phyloP scores from a whole-genome alignment of 2,329 filamentous ascomycete genomes.

The Xenoacremonium recifei region DNA sequence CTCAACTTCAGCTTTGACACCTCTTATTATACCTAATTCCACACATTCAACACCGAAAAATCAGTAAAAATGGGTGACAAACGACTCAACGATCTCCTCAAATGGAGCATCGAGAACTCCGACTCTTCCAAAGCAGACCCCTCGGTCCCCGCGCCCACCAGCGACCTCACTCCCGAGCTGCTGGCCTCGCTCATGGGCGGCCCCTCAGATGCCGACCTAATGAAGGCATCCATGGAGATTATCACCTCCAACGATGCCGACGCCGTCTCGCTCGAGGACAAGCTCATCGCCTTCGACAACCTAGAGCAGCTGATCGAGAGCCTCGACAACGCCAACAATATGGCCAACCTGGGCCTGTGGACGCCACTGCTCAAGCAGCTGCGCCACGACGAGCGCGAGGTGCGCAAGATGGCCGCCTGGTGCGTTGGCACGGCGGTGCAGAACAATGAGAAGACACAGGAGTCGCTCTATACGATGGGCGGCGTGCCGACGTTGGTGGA shows the following conservation, averaged over 20 bases:
- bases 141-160: slow-evolving; percentile 30
- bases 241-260: slow-evolving; percentile 63
- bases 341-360: slow-evolving; percentile 79
- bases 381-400: slow-evolving; percentile 63
- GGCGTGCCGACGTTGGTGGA: slow-evolving; percentile 69
- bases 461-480: slow-evolving; percentile 61
- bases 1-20: too few relatives aligned
- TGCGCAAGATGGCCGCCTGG: slow-evolving; percentile 88
- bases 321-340: slow-evolving; percentile 96
- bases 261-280: slow-evolving; percentile 65
- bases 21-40: not conserved
- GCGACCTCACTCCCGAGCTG: slow-evolving; percentile 64
- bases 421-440: slow-evolving; percentile 93
- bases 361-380: slow-evolving; percentile 72
- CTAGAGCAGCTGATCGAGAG: slow-evolving; percentile 89
- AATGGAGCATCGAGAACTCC: slow-evolving; percentile 66
- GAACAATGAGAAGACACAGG: slow-evolving; percentile 87
- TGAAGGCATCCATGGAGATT: slow-evolving; percentile 79
- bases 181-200: slow-evolving; percentile 78
- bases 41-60: not conserved
- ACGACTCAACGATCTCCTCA: slow-evolving; percentile 71
- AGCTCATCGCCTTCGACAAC: slow-evolving; percentile 87
- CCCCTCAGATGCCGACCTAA: slow-evolving; percentile 86
- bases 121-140: slow-evolving; percentile 29
- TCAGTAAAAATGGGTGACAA: slow-evolving; percentile 45